Percentiles rank a stretch among this genome's conserved stretches.
Evolutionary conservation across 2,329 filamentous ascomycete genomes (phyloP).

Genomic region (Arthrobotrys megalospora): DNA sequence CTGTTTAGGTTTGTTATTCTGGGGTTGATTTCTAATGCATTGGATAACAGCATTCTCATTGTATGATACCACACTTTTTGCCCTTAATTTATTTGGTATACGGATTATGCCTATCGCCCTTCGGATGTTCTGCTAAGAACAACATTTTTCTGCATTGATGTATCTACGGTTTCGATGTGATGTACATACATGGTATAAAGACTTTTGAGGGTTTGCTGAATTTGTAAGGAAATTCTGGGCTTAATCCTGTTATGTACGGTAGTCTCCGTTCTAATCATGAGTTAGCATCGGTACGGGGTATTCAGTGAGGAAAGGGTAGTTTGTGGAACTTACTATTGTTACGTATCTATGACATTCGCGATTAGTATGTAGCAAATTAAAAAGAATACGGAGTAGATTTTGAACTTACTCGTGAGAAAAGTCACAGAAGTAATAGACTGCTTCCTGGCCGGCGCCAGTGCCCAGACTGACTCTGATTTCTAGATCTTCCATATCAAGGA

Average conservation of each 20-base stretch:
- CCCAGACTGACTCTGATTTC: slow-evolving; percentile 83
- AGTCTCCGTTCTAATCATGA: slow-evolving; percentile 73
- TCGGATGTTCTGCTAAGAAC: neutral
- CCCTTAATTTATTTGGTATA: neutral
- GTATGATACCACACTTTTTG: slow-evolving; percentile 19
- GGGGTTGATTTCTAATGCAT: neutral
- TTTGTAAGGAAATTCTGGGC: neutral
- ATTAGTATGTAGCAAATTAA: slow-evolving; percentile 42
- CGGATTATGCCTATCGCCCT: neutral
- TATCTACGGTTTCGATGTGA: slow-evolving; percentile 4
- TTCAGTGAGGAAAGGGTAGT: neutral
- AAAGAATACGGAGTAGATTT: slow-evolving; percentile 15
- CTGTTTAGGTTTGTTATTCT: slow-evolving; percentile 69
- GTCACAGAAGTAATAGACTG: slow-evolving; percentile 87
- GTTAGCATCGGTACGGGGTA: slow-evolving; percentile 45
- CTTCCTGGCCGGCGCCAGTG: slow-evolving; percentile 76
- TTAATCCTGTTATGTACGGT: slow-evolving; percentile 72
- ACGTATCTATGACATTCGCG: slow-evolving; percentile 63
- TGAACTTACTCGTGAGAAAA: slow-evolving; percentile 83
- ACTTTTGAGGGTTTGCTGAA: slow-evolving; percentile 1
- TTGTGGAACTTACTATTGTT: slow-evolving; percentile 69
- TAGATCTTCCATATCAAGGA: slow-evolving; percentile 82
- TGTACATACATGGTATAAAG: slow-evolving; percentile 4
- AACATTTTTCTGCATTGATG: slow-evolving; percentile 7
- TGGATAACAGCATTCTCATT: neutral